Evolutionary conservation across 2,329 filamentous ascomycete genomes (phyloP), one percentile per base, ranked within the genome.

Genomic region (Penicillium brevicompactum): DNA sequence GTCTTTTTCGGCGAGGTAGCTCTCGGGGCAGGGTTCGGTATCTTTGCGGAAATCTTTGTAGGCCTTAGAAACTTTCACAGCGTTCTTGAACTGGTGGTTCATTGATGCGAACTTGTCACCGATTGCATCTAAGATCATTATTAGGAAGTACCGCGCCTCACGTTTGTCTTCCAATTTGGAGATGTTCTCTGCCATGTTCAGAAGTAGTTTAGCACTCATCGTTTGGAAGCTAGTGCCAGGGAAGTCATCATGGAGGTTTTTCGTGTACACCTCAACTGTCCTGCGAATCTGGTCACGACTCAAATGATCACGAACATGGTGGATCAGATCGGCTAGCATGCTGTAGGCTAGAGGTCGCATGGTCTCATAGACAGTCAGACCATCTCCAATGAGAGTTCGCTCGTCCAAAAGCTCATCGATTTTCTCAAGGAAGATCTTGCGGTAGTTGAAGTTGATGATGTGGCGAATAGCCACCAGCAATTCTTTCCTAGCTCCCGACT

Each of bases 141-240:
- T 91, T 58, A 99, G 79, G 71, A 96, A 96, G 72, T 97, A 92
- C 5, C 95, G 87, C 22, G 94, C 94, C 72, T 99, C 93, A 42
- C 89, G 86, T 77, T 97, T 99, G 70, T 96, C 91, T 18, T 89
- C 88, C 65, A 99, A 84, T 73, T 93, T 96, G 1, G 92, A 91
- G 68, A 99, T 99, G 71, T 91, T 96, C 68, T 99, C 95, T 0
- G 93, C 94, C 91, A 99, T 95, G 72, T 99, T 99, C 11, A 99
- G 80, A 1, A 99, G 80, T 2, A 99, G 80, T 74, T 97, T 99
- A 0, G 94, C 95, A 66, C 94, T 97, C 94, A 99, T 99, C 0
- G 94, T 99, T 74, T 99, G 95, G 70, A 99, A 99, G 74, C 93
- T 99, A 0, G 95, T 97, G 8, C 95, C 95, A 0, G 94, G 95